Evolutionary conservation across 345 rosid species (phyloP).

Genomic region (Jatropha curcas): DNA sequence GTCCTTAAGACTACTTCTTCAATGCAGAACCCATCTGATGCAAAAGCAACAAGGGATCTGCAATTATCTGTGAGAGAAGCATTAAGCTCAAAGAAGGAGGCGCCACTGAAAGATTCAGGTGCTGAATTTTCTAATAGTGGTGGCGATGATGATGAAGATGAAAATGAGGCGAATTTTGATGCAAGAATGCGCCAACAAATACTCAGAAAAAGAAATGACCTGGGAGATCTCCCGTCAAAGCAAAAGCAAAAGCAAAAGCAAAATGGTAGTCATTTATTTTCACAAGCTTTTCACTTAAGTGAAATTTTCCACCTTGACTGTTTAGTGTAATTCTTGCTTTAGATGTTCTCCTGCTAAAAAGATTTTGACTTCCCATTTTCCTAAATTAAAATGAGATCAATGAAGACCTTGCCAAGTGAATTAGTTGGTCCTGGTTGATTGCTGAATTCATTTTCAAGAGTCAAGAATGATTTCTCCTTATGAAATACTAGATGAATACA

Average conservation of each 20-base stretch:
- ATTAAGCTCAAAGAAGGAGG: conserved; percentile 67
- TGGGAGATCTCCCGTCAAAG: conserved; percentile 60
- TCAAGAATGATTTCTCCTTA: neutral
- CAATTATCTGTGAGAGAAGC: conserved; percentile 78
- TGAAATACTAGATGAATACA: neutral
- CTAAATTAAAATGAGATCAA: neutral
- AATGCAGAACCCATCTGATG: conserved; percentile 56
- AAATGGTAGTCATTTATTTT: conserved; percentile 41
- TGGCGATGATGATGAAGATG: conserved; percentile 41
- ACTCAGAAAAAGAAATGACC: conserved; percentile 62
- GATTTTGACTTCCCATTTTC: neutral
- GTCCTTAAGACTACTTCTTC: conserved; percentile 17
- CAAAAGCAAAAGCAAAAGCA: conserved; percentile 46
- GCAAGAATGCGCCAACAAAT: conserved; percentile 79
- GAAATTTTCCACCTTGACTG: neutral
- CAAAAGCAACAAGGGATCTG: conserved; percentile 53
- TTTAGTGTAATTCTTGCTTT: neutral
- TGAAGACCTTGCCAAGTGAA: neutral
- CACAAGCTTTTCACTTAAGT: neutral
- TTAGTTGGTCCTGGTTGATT: neutral
- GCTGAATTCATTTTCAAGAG: neutral
- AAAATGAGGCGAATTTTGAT: conserved; percentile 75
- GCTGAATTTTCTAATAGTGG: conserved; percentile 37
- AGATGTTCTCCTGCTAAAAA: neutral
- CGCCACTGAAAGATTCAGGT: conserved; percentile 40